Evolutionary conservation across 129 eudicot species (phyloP).

Genomic region (Kitagawia praeruptora): DNA sequence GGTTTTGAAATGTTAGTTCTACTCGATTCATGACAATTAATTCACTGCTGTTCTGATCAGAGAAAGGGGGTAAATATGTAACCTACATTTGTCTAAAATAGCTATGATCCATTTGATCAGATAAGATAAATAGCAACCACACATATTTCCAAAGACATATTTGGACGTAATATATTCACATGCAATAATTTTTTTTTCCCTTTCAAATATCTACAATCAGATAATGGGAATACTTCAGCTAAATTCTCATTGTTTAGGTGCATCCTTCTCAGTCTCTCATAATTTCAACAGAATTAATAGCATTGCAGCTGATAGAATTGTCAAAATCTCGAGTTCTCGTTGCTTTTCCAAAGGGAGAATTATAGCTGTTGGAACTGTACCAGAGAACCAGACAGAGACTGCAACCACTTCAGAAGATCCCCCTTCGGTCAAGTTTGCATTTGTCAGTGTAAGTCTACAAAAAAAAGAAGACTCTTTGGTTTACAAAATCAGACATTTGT

Average conservation of each 20-base stretch:
- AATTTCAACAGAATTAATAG: conserved; percentile 12
- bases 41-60: neutral
- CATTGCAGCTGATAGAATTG: conserved; percentile 14
- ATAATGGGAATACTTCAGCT: conserved; percentile 36
- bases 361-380: conserved; percentile 51
- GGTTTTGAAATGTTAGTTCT: neutral
- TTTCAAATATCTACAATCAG: neutral
- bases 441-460: conserved; percentile 53
- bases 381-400: conserved; percentile 30
- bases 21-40: no score
- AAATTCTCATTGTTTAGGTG: conserved; percentile 22
- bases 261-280: conserved; percentile 19
- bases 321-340: conserved; percentile 15
- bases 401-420: conserved; percentile 36
- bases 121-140: conserved; percentile 26
- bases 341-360: conserved; percentile 32
- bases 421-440: conserved; percentile 54
- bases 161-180: conserved; percentile 6
- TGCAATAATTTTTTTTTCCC: neutral
- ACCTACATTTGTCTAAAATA: neutral
- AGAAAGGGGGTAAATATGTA: neutral
- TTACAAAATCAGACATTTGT: neutral
- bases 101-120: neutral
- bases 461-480: neutral
- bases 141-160: neutral